Percentiles rank a stretch among this genome's conserved stretches.
These are phyloP conservation scores for Neocucurbitaria cava DNA, from an alignment of 2,329 filamentous ascomycete species.

Conservation along the genomic window DNA sequence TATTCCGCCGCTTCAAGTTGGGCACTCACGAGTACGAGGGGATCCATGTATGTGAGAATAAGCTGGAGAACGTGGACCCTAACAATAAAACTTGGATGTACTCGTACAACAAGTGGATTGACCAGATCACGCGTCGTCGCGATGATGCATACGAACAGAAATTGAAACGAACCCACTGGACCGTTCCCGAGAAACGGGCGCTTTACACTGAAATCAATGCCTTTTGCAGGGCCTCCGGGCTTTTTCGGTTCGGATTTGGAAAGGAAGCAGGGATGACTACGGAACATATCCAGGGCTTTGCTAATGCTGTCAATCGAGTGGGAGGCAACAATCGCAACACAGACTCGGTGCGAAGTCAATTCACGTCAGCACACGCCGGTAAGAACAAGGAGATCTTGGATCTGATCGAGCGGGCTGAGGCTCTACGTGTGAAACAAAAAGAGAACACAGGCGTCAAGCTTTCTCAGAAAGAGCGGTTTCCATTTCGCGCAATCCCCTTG, in stretches of 20 bases:
- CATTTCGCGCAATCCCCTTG: slow-evolving; percentile 1
- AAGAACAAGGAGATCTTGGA: slow-evolving; percentile 16
- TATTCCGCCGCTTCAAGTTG: slow-evolving; percentile 14
- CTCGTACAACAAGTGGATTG: slow-evolving; percentile 21
- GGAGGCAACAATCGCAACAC: neutral
- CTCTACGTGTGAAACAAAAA: neutral
- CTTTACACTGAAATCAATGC: slow-evolving; percentile 11
- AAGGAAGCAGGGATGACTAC: slow-evolving; percentile 1
- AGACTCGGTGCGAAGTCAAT: slow-evolving; percentile 17
- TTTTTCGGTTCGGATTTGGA: slow-evolving; percentile 9
- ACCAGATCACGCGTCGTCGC: slow-evolving; percentile 16
- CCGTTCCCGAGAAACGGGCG: slow-evolving; percentile 7
- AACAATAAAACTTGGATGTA: slow-evolving; percentile 8
- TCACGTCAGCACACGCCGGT: slow-evolving; percentile 10
- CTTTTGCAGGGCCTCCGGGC: slow-evolving; percentile 5
- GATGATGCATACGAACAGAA: slow-evolving; percentile 5
- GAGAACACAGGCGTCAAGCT: neutral
- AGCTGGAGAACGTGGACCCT: slow-evolving; percentile 7
- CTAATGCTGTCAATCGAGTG: slow-evolving; percentile 5
- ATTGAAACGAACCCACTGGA: slow-evolving; percentile 11
- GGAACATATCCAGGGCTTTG: slow-evolving; percentile 7
- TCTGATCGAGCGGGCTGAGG: neutral
- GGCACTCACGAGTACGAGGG: slow-evolving; percentile 9
- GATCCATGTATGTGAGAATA: slow-evolving; percentile 4
- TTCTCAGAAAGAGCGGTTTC: slow-evolving; percentile 3